phyloP scores from a whole-genome alignment of 192 early-diverging fungal species.

The Mortierella claussenii region DNA sequence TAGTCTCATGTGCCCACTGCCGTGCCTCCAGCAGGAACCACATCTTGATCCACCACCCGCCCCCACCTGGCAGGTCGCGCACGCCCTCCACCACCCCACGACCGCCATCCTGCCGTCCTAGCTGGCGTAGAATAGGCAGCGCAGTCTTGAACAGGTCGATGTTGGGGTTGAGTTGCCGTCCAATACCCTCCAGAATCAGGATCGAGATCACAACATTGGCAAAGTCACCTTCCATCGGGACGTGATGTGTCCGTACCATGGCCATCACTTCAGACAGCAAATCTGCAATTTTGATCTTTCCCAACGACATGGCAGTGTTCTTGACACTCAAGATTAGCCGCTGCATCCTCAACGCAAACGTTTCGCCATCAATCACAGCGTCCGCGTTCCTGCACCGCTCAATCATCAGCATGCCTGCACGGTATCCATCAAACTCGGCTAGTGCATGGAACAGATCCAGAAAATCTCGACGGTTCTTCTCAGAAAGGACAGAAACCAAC shows the following conservation, averaged over 20 bases:
- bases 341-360: slow-evolving; percentile 87
- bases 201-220: slow-evolving; percentile 92
- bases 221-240: slow-evolving; percentile 95
- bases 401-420: slow-evolving; percentile 88
- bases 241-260: slow-evolving; percentile 92
- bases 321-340: slow-evolving; percentile 78
- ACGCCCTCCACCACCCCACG: slow-evolving; percentile 59
- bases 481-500: slow-evolving; percentile 81
- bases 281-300: slow-evolving; percentile 82
- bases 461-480: slow-evolving; percentile 83
- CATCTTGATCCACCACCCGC: slow-evolving; percentile 66
- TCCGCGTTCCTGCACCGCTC: slow-evolving; percentile 83
- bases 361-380: slow-evolving; percentile 74
- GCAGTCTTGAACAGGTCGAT: slow-evolving; percentile 90
- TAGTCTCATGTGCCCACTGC: slow-evolving; percentile 58
- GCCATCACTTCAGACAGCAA: slow-evolving; percentile 83
- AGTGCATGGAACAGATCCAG: slow-evolving; percentile 92
- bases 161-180: slow-evolving; percentile 87
- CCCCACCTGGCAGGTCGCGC: slow-evolving; percentile 54
- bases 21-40: slow-evolving; percentile 71
- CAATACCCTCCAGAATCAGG: slow-evolving; percentile 95
- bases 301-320: slow-evolving; percentile 76
- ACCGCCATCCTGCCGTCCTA: slow-evolving; percentile 62
- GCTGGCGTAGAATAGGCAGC: slow-evolving; percentile 75
- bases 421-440: slow-evolving; percentile 86